phyloP scores from a whole-genome alignment of 768 basidiomycete species.

The Amanita inopinata region DNA sequence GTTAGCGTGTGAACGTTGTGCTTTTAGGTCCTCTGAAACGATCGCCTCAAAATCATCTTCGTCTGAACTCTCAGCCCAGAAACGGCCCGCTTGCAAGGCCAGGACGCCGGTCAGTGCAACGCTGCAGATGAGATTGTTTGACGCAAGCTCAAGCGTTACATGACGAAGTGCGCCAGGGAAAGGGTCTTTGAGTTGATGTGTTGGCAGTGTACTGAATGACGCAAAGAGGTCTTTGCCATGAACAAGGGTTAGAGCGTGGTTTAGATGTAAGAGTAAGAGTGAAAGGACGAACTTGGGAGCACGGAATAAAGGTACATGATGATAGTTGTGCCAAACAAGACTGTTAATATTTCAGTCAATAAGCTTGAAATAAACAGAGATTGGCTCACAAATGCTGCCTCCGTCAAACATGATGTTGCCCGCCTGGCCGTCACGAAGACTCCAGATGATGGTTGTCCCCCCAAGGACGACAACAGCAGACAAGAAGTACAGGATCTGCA shows the following conservation, averaged over 20 bases:
- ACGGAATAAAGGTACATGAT: constrained; percentile 70
- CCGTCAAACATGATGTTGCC: constrained; percentile 90
- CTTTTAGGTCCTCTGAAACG: constrained; percentile 18
- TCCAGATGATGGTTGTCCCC: constrained; percentile 63
- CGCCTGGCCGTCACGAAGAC: constrained; percentile 65
- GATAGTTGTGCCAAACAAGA: constrained; percentile 66
- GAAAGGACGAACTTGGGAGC: constrained; percentile 54
- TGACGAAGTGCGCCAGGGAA: constrained; percentile 55
- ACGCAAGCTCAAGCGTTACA: constrained; percentile 70
- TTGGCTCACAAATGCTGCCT: constrained; percentile 69
- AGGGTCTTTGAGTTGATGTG: constrained; percentile 39
- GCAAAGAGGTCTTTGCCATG: constrained; percentile 38
- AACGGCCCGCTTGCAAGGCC: constrained; percentile 72
- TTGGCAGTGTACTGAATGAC: constrained; percentile 50
- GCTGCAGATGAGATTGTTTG: constrained; percentile 77
- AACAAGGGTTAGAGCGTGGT: constrained; percentile 9
- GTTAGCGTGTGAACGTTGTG: constrained; percentile 20
- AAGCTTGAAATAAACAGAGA: constrained; percentile 4
- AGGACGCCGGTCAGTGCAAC: constrained; percentile 85
- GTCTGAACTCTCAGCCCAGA: constrained; percentile 76
- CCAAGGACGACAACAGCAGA: constrained; percentile 49
- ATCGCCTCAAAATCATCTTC: constrained; percentile 42
- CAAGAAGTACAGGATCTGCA: constrained; percentile 46
- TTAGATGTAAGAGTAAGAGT: neutral
- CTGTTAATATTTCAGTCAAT: constrained; percentile 34